Evolutionary conservation across 2,329 filamentous ascomycete species (phyloP).

Genomic region (Hymenoscyphus repandus): DNA sequence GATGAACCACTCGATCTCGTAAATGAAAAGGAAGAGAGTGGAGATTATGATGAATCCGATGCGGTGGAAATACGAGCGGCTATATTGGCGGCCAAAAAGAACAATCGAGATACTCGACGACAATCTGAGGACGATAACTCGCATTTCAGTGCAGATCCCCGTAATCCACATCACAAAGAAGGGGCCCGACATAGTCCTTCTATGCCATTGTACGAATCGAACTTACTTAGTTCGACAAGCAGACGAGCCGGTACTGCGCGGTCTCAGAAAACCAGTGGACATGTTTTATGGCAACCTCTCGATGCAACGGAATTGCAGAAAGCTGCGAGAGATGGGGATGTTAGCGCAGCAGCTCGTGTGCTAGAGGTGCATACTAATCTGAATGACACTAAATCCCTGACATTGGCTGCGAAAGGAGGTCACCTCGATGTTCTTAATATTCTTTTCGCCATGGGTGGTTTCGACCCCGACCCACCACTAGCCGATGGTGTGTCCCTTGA

Average conservation of each 20-base stretch:
- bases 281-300: conserved; percentile 57
- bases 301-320: conserved; percentile 54
- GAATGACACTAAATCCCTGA: conserved; percentile 79
- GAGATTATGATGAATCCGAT: conserved; percentile 12
- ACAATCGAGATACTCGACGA: conserved; percentile 43
- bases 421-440: conserved; percentile 54
- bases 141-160: conserved; percentile 34
- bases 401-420: conserved; percentile 85
- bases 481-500: conserved; percentile 54
- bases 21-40: conserved; percentile 65
- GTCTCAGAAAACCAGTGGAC: conserved; percentile 60
- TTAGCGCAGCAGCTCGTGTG: conserved; percentile 56
- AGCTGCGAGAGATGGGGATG: conserved; percentile 56
- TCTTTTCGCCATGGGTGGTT: conserved; percentile 44
- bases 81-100: conserved; percentile 56
- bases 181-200: conserved; percentile 55
- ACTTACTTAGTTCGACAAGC: conserved; percentile 2
- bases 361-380: conserved; percentile 50
- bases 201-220: conserved; percentile 16
- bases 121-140: conserved; percentile 53
- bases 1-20: conserved; percentile 87
- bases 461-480: conserved; percentile 64
- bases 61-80: conserved; percentile 63
- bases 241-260: conserved; percentile 47
- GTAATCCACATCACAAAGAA: conserved; percentile 47